Evolutionary conservation across 768 basidiomycete species (phyloP), one percentile per base, ranked within the genome.

Genomic region (Kwoniella newhampshirensis): DNA sequence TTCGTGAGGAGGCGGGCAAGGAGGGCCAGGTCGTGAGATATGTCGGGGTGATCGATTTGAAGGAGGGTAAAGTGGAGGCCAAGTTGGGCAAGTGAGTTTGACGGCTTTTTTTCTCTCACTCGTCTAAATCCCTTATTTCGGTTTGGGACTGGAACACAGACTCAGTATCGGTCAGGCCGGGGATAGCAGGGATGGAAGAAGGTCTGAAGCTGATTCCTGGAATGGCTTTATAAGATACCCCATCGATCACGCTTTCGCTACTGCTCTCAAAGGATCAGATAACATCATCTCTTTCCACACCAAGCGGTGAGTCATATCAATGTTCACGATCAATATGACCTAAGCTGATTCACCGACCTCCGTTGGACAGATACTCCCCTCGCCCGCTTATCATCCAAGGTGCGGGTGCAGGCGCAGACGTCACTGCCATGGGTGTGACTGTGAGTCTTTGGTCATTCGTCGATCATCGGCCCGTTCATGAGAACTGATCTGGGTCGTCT

Each of bases 251-350:
- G 88, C 96, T 1, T 98, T 99, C 71, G 93, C 93, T 3, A 94
- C 94, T 0, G 89, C 93, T 1, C 83, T 99, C 13, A 89, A 91
- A 20, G 96, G 94, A 0, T 91, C 91, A 20, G 96, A 99, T 77
- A 98, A 98, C 75, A 97, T 99, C 73, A 84, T 99, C 74, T 89
- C 96, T 81, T 97, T 98, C 83, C 88, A 91, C 73, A 97, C 94
- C 0, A 86, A 88, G 70, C 82, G 96, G 70, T 73, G 12, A 46
- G 64, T 53, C 3, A 8, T 11, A 13, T 41, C 44, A 25, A 8
- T 37, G 11, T 37, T 37, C 36, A 9, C 36, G 36, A 9, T 9
- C n/a, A 9, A 11, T 43, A 20, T 9, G 20, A 21, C 15, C 42
- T 15, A 9, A 20, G 30, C 39, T 46, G 44, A 46, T 46, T 11